Evolutionary conservation across 1,139 yeast species (phyloP).

Genomic region (Barnettozyma hawaiiensis): DNA sequence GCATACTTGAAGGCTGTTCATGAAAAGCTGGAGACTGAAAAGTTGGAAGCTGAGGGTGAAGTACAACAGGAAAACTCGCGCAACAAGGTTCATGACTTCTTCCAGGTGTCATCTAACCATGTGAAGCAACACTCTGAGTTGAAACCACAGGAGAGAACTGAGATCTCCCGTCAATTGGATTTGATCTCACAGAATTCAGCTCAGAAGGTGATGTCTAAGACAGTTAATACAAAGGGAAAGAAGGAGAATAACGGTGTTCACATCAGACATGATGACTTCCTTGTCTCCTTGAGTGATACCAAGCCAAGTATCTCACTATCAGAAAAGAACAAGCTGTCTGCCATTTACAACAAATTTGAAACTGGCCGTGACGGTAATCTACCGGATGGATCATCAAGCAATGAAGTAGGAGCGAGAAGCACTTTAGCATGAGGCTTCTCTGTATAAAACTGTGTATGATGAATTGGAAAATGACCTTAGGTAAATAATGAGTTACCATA

Average conservation of each 20-base stretch:
- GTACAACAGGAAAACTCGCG: slow-evolving; percentile 10
- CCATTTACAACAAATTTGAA: slow-evolving; percentile 68
- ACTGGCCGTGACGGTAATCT: slow-evolving; percentile 80
- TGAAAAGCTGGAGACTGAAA: slow-evolving; percentile 48
- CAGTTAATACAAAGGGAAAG: not conserved
- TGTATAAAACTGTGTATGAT: too few relatives aligned
- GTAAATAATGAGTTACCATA: not conserved
- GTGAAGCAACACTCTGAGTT: slow-evolving; percentile 25
- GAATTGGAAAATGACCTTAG: too few relatives aligned
- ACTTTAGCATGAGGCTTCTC: slow-evolving; percentile 50
- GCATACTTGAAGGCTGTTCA: slow-evolving; percentile 92
- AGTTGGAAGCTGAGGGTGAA: slow-evolving; percentile 31
- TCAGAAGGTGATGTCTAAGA: not conserved
- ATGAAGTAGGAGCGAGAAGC: slow-evolving; percentile 79
- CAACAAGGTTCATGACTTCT: slow-evolving; percentile 31
- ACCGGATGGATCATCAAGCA: slow-evolving; percentile 83
- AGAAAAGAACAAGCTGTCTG: slow-evolving; percentile 58
- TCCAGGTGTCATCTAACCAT: slow-evolving; percentile 32
- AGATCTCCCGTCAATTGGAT: slow-evolving; percentile 43
- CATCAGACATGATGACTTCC: slow-evolving; percentile 51
- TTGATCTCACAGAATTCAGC: slow-evolving; percentile 26
- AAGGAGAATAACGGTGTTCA: slow-evolving; percentile 25
- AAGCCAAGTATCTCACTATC: slow-evolving; percentile 79
- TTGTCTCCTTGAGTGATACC: slow-evolving; percentile 66
- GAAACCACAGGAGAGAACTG: slow-evolving; percentile 41